Evolutionary conservation across 2,329 filamentous ascomycete genomes (phyloP).

Genomic region (Aspergillus pseudoterreus): DNA sequence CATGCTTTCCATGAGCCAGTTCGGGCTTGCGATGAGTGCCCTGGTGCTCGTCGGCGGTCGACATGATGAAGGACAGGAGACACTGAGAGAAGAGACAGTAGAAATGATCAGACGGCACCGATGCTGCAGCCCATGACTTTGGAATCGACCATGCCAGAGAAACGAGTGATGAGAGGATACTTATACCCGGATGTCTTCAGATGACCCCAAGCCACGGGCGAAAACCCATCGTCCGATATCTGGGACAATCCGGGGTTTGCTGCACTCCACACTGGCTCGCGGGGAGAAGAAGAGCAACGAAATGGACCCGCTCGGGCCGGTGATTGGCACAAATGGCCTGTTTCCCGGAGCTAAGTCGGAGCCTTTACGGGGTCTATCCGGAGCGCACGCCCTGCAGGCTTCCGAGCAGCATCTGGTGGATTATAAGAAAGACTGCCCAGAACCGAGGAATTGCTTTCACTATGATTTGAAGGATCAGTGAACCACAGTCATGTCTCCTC

Average conservation of each 20-base stretch:
- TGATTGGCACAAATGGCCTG: background rate
- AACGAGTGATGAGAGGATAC: background rate
- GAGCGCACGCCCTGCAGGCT: background rate
- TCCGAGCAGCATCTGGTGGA: background rate
- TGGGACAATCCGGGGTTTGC: slow-evolving; percentile 1
- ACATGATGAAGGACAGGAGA: background rate
- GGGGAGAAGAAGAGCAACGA: background rate
- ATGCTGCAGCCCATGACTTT: background rate
- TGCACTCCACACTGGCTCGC: background rate
- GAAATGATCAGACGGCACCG: background rate
- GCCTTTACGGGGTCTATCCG: slow-evolving; percentile 13
- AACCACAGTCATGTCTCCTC: slow-evolving; percentile 14
- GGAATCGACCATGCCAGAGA: background rate
- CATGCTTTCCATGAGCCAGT: slow-evolving; percentile 21
- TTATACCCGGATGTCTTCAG: background rate
- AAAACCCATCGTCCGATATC: background rate
- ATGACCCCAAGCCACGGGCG: background rate
- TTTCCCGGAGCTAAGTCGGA: slow-evolving; percentile 3
- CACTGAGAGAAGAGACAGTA: background rate
- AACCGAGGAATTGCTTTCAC: background rate
- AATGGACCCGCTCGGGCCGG: background rate
- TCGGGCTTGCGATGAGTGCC: slow-evolving; percentile 4
- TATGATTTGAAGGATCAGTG: background rate
- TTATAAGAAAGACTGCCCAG: background rate
- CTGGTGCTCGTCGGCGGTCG: background rate